phyloP scores from a whole-genome alignment of 1,284 basidiomycete genomes.

The Apiotrichum laibachii region DNA sequence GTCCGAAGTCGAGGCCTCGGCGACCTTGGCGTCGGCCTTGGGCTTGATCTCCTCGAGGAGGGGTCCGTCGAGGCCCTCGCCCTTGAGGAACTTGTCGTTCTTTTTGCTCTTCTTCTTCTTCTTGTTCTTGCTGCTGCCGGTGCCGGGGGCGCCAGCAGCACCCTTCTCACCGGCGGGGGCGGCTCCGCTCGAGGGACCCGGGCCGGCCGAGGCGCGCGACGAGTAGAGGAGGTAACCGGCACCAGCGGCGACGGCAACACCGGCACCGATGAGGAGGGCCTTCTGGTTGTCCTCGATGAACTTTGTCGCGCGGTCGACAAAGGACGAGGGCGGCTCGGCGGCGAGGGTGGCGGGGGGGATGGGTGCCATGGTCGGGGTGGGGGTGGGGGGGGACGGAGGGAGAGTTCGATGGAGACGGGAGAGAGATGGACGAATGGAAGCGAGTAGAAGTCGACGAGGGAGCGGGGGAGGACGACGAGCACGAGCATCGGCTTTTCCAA shows the following conservation, averaged over 20 bases:
- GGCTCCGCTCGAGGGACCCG: slow-evolving; percentile 2
- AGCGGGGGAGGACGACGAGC: too few species aligned
- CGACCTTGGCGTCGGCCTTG: slow-evolving; percentile 45
- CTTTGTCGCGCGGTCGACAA: slow-evolving; percentile 40
- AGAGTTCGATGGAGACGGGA: not conserved
- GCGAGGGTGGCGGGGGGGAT: slow-evolving; percentile 16
- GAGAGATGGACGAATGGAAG: not conserved
- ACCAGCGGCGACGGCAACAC: slow-evolving; percentile 70
- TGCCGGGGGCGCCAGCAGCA: slow-evolving; percentile 17
- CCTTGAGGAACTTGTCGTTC: slow-evolving; percentile 39
- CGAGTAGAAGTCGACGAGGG: too few species aligned
- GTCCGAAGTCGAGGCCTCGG: slow-evolving; percentile 31
- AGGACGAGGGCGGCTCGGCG: slow-evolving; percentile 24
- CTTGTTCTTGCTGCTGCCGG: slow-evolving; percentile 58
- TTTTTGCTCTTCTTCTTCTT: slow-evolving; percentile 58
- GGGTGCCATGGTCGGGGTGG: slow-evolving; percentile 19
- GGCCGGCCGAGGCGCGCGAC: slow-evolving; percentile 54
- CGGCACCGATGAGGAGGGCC: slow-evolving; percentile 55
- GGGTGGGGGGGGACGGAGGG: not conserved
- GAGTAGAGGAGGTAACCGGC: slow-evolving; percentile 66
- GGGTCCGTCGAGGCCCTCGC: slow-evolving; percentile 60
- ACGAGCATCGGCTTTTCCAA: not conserved
- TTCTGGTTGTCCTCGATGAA: slow-evolving; percentile 51
- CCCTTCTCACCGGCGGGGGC: slow-evolving; percentile 27
- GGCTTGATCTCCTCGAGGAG: slow-evolving; percentile 67